A percentile compares a stretch with the other conserved stretches of the same genome.
phyloP scores from a whole-genome alignment of 768 basidiomycete species.

The Albatrellus ellisii region DNA sequence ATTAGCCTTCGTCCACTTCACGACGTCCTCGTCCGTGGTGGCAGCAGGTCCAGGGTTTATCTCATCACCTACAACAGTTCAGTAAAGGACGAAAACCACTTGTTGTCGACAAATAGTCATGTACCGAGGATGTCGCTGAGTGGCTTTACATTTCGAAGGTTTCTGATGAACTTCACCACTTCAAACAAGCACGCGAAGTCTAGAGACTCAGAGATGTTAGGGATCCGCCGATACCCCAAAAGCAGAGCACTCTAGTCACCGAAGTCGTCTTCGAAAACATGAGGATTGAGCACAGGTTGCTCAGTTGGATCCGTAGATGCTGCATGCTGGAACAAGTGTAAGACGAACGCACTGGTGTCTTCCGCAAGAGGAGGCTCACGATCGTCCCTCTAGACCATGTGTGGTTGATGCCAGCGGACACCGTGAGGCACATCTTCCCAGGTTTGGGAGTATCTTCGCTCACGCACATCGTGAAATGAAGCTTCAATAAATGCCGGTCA shows the following conservation, averaged over 20 bases:
- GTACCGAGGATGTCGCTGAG: neutral
- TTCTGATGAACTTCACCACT: slow-evolving; percentile 18
- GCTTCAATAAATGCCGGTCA: neutral
- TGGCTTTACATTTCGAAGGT: slow-evolving; percentile 3
- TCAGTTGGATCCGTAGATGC: slow-evolving; percentile 18
- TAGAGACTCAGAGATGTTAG: neutral
- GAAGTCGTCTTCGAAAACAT: slow-evolving; percentile 21
- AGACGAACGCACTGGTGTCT: neutral
- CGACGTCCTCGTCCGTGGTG: slow-evolving; percentile 18
- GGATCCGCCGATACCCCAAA: neutral
- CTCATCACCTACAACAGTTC: slow-evolving; percentile 13
- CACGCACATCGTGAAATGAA: neutral
- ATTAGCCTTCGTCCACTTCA: neutral
- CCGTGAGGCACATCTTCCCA: slow-evolving; percentile 29
- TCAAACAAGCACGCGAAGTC: slow-evolving; percentile 20
- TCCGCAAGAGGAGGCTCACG: slow-evolving; percentile 15
- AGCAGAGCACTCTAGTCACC: slow-evolving; percentile 11
- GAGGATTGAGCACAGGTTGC: slow-evolving; percentile 21
- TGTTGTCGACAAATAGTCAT: neutral
- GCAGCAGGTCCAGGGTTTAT: slow-evolving; percentile 19
- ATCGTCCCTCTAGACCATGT: slow-evolving; percentile 36
- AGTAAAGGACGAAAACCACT: neutral
- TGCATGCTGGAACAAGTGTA: slow-evolving; percentile 17
- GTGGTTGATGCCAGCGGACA: slow-evolving; percentile 27
- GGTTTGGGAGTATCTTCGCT: slow-evolving; percentile 21